Evolutionary conservation across 306 rosid species (phyloP), one percentile per base, ranked within the genome.

Genomic region (Aeschynomene evenia): DNA sequence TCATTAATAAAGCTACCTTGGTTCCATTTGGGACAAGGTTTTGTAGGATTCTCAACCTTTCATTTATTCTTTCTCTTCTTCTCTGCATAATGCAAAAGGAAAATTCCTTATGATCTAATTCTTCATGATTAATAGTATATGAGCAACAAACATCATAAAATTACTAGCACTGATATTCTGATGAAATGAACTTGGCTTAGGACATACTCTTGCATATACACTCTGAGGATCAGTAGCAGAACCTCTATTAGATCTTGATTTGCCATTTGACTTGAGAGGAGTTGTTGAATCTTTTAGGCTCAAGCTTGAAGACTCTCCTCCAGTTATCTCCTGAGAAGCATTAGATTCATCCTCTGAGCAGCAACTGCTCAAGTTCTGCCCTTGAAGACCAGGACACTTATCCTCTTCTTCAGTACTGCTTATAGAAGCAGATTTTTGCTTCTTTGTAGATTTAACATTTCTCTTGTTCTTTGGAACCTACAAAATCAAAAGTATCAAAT

Each of bases 21-120:
- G 97, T 90, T 87, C 98, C 98, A 73, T 87, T 94, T 6, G 98
- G 98, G 76, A 94, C 92, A 15, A 90, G 81, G 73, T 21, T 87
- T 72, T 94, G 98, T 43, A 94, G 81, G 71, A 84, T 85, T 81
- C 39, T 90, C 74, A 94, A 72, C 79, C 96, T 94, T 79, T 88
- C 97, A 74, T 90, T 94, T 69, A 94, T 94, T 79, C 92, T 90
- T 74, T 90, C 98, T 74, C 98, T 94, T 90, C 97, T 86, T 88
- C 73, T 94, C 98, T 94, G 92, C 77, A 76, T 24, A 49, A 77
- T 18, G 48, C n/a, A 71, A 63, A 54, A 23, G 13, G 19, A 71
- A 71, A 55, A 24, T 18, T 24, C 26, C 39, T 39, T 71, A 14
- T 70, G 56, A 62, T 69, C 61, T 49, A 26, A 16, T 57, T 37